Base-by-base conservation (phyloP, 2,329 filamentous ascomycete genomes). In the Venturiaceae sp. region DNA sequence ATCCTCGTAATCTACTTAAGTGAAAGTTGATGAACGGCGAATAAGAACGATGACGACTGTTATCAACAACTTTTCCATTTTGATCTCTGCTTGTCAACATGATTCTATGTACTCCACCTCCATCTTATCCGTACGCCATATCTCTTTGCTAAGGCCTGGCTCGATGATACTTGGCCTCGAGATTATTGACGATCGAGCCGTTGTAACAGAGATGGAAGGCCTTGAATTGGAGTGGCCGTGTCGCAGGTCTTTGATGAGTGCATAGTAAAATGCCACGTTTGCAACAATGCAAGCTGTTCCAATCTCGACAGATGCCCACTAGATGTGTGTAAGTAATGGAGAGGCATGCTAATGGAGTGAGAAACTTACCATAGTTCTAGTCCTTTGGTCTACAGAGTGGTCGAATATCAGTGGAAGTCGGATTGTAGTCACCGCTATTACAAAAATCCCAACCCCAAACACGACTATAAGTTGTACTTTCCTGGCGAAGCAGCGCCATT, bases 221-320 rank as follows among this genome's bases (percentile, higher is more conserved):
- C 11, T 19, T 11, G 50, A 34, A 4, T 53, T 34, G 14, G 33
- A 9, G 28, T 53, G 50, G n/a, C 50, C 30, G 30, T 53, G 11
- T 5, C 21, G 16, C 13, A 53, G 30, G 21, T 53, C 50, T 33
- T 34, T 53, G 30, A 37, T 19, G 21, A 53, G 50, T 16, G 50
- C 14, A n/a, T 34, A 53, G 50, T 32, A 53, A n/a, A 53, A 53
- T 16, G 50, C 28, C 30, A 34, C 28, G 5, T 53, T 53, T 2
- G 50, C 33, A 19, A 53, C 50, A 33, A 53, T 8, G n/a, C 50
- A 34, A 34, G 50, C 50, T 13, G 50, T 53, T 23, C 26, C 30
- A 5, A 53, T 53, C 11, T 53, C 50, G 11, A 53, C 33, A 19
- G 50, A 53, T 26, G 28, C 50, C 50, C 50, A 53, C 50, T 53